Evolutionary conservation across 192 early-diverging fungal genomes (phyloP).

Genomic region (Helicostylum pulchrum): DNA sequence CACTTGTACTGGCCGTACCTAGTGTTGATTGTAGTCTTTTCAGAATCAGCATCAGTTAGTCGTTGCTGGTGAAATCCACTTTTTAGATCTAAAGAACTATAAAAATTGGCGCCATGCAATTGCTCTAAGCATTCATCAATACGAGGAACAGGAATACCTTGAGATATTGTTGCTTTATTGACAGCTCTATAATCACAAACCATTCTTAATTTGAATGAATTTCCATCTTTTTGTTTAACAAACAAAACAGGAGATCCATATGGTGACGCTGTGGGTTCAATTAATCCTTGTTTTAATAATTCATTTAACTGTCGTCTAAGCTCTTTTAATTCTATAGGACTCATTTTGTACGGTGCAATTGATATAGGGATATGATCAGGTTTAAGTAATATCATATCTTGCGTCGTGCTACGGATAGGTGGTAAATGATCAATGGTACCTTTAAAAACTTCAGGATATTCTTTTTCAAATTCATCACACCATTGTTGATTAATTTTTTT

Average conservation of each 20-base stretch:
- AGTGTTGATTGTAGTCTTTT: slow-evolving; percentile 39
- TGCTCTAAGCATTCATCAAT: slow-evolving; percentile 47
- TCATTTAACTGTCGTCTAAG: background rate
- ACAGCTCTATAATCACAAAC: slow-evolving; percentile 55
- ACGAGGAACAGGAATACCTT: slow-evolving; percentile 48
- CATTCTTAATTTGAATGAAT: slow-evolving; percentile 24
- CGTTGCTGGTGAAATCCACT: slow-evolving; percentile 45
- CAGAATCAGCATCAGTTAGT: slow-evolving; percentile 29
- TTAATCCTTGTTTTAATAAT: background rate
- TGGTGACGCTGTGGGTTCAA: background rate
- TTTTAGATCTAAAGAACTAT: slow-evolving; percentile 44
- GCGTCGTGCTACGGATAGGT: background rate
- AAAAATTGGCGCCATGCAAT: slow-evolving; percentile 30
- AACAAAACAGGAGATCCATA: background rate
- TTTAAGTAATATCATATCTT: background rate
- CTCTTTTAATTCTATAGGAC: background rate
- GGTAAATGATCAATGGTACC: background rate
- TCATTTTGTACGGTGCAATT: background rate
- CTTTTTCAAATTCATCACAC: background rate
- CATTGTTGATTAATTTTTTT: background rate
- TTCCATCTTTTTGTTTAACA: background rate
- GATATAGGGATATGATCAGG: background rate
- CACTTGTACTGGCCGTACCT: slow-evolving; percentile 24
- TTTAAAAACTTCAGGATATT: background rate
- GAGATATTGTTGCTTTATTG: slow-evolving; percentile 47